These are phyloP conservation scores for Exobasidium rhododendri DNA, from an alignment of 1,284 basidiomycete genomes.

Conservation along the genomic window DNA sequence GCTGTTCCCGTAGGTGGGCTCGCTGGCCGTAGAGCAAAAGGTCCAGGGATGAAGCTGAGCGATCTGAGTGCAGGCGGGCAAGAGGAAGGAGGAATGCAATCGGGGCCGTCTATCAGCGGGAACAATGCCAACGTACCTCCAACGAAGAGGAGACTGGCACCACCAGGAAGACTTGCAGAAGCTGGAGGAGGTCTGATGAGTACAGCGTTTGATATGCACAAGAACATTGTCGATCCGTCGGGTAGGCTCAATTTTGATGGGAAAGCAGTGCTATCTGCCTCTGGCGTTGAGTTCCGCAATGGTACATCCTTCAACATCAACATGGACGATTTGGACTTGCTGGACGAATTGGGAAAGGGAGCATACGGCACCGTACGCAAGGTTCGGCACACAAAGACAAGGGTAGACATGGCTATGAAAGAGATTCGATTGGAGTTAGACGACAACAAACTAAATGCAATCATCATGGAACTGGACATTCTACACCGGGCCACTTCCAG, in stretches of 20 bases:
- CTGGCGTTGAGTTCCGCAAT: conserved; percentile 90
- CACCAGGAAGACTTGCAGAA: conserved; percentile 57
- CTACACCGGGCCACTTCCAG: conserved; percentile 86
- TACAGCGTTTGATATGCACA: conserved; percentile 87
- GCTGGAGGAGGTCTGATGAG: conserved; percentile 58
- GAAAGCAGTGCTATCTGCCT: conserved; percentile 86
- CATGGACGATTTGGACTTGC: conserved; percentile 86
- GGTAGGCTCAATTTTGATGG: conserved; percentile 88
- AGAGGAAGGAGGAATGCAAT: conserved; percentile 26
- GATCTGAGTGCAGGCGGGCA: conserved; percentile 2
- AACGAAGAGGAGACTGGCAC: conserved; percentile 55
- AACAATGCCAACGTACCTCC: conserved; percentile 29
- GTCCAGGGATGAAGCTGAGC: conserved; percentile 55
- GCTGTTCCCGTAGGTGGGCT: conserved; percentile 51
- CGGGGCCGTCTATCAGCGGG: conserved; percentile 33
- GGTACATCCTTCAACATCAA: conserved; percentile 92
- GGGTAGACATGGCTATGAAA: conserved; percentile 98
- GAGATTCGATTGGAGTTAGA: conserved; percentile 98
- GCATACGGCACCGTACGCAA: conserved; percentile 98
- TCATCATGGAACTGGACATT: conserved; percentile 98
- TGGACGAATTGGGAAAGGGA: conserved; percentile 83
- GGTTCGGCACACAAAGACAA: conserved; percentile 88
- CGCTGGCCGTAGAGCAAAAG: conserved; percentile 60
- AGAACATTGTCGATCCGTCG: conserved; percentile 91
- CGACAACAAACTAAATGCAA: conserved; percentile 86